phyloP scores from a whole-genome alignment of 805 yeast genomes.

The Yarrowia sp. region DNA sequence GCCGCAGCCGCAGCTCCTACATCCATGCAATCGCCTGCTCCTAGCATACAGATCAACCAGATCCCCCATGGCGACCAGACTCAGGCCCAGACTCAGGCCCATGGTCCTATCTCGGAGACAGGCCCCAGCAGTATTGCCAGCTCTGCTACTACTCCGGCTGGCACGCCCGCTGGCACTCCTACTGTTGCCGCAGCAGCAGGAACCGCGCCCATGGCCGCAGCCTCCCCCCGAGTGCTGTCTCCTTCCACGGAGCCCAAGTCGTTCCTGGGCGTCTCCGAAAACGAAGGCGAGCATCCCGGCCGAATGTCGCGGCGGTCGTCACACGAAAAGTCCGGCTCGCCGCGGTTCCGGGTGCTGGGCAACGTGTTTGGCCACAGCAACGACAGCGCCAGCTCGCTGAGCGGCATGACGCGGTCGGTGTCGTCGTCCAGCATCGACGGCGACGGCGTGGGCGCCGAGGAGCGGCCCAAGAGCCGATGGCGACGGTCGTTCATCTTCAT shows the following conservation, averaged over 20 bases:
- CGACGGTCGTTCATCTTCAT: conserved; percentile 37
- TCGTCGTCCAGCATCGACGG: conserved; percentile 30
- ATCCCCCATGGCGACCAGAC: background rate
- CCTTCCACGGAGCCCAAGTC: conserved; percentile 28
- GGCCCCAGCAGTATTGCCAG: background rate
- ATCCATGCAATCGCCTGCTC: conserved; percentile 16
- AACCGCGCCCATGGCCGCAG: background rate
- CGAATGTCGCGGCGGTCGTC: conserved; percentile 27
- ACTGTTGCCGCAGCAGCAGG: background rate
- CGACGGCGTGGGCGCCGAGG: conserved; percentile 31
- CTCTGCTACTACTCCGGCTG: background rate
- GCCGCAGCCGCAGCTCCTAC: background rate
- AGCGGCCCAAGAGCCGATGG: conserved; percentile 39
- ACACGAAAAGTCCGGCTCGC: conserved; percentile 35
- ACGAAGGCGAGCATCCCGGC: conserved; percentile 12
- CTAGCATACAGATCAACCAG: conserved; percentile 22
- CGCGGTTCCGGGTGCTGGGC: conserved; percentile 38
- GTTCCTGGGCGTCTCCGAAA: conserved; percentile 14
- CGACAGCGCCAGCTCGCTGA: conserved; percentile 21
- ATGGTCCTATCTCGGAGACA: background rate
- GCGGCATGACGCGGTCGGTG: conserved; percentile 38
- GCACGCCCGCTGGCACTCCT: conserved; percentile 4
- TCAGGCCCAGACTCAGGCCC: no score
- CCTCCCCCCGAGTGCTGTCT: conserved; percentile 20
- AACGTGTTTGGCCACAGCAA: conserved; percentile 39